Percentiles rank a stretch among this genome's conserved stretches.
phyloP scores from a whole-genome alignment of 2,329 filamentous ascomycete species.

The Dactylellina sp. region DNA sequence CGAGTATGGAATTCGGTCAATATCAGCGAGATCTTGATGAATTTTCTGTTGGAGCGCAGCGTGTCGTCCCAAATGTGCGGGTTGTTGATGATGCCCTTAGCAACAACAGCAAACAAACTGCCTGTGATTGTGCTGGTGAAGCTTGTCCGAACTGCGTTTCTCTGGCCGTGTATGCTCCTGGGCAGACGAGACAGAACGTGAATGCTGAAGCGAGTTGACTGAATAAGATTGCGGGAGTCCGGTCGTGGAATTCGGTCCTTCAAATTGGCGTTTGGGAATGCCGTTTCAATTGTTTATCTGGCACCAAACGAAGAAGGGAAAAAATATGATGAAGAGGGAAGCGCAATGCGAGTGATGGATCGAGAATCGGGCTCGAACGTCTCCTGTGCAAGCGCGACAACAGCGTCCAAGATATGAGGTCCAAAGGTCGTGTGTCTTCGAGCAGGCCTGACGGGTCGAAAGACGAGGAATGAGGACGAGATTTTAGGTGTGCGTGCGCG shows the following conservation, averaged over 20 bases:
- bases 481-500: slow-evolving; percentile 15
- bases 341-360: neutral
- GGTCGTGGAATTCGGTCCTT: slow-evolving; percentile 34
- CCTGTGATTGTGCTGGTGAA: neutral
- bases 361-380: neutral
- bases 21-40: neutral
- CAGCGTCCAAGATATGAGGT: neutral
- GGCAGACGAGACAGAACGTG: slow-evolving; percentile 30
- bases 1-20: slow-evolving; percentile 14
- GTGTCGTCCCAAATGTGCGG: neutral
- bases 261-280: slow-evolving; percentile 43
- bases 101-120: slow-evolving; percentile 30
- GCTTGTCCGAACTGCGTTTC: neutral
- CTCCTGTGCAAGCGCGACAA: neutral
- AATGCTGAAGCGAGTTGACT: slow-evolving; percentile 17
- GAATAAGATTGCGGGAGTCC: neutral
- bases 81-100: slow-evolving; percentile 30
- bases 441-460: slow-evolving; percentile 23
- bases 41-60: neutral
- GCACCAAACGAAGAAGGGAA: neutral
- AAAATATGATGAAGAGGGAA: neutral
- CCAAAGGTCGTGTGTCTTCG: neutral
- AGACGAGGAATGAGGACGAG: slow-evolving; percentile 16
- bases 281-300: slow-evolving; percentile 54
- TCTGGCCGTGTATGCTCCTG: neutral